Evolutionary conservation across 768 basidiomycete genomes (phyloP).

Genomic region (Kondoa subrosea): DNA sequence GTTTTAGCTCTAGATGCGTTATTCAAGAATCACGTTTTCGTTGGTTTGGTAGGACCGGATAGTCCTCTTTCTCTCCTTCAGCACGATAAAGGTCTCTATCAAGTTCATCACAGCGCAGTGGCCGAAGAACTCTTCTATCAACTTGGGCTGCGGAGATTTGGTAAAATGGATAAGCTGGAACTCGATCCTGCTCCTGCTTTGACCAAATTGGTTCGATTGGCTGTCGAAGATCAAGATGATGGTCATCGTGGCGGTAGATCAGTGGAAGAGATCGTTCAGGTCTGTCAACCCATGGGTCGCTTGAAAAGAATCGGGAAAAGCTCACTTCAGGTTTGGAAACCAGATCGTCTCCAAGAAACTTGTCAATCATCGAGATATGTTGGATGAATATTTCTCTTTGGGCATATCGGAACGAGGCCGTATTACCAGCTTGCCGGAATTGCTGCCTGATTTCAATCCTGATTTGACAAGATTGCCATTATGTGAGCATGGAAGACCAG

Average conservation of each 20-base stretch:
- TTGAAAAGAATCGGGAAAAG: background rate
- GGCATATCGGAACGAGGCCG: slow-evolving; percentile 46
- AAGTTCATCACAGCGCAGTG: slow-evolving; percentile 67
- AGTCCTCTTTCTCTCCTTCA: slow-evolving; percentile 68
- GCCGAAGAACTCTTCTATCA: slow-evolving; percentile 96
- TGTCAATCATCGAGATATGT: slow-evolving; percentile 48
- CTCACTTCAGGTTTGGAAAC: background rate
- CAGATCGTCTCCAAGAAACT: slow-evolving; percentile 22
- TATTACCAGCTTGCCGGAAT: slow-evolving; percentile 60
- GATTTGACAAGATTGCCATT: slow-evolving; percentile 76
- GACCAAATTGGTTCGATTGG: slow-evolving; percentile 53
- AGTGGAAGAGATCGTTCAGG: slow-evolving; percentile 53
- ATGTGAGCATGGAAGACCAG: slow-evolving; percentile 37
- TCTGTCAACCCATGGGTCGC: slow-evolving; percentile 31
- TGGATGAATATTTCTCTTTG: slow-evolving; percentile 78
- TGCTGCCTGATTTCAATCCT: slow-evolving; percentile 74
- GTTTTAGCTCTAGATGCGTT: slow-evolving; percentile 60
- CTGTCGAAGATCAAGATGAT: slow-evolving; percentile 52
- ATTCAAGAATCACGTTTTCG: slow-evolving; percentile 69
- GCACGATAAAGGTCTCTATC: slow-evolving; percentile 69
- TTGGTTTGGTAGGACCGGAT: slow-evolving; percentile 67
- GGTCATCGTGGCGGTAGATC: slow-evolving; percentile 39
- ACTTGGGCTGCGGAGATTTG: slow-evolving; percentile 77
- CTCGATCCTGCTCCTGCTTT: slow-evolving; percentile 68
- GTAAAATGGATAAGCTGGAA: slow-evolving; percentile 55